Base-by-base conservation (phyloP, 257 asterid genomes). In the Oldenlandia corymbosa region DNA sequence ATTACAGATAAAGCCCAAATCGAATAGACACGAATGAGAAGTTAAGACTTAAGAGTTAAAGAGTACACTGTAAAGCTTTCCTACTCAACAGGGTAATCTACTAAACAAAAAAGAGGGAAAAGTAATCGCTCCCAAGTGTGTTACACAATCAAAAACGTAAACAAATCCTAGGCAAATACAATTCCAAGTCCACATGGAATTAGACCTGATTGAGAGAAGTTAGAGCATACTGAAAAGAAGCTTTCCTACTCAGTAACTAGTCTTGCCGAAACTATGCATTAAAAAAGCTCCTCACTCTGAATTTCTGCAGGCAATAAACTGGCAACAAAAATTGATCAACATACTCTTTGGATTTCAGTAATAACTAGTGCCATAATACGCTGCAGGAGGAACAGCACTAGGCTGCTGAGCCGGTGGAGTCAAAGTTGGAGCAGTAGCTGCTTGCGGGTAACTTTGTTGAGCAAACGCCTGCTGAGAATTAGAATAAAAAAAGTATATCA, bases 401-500 rank as follows among this genome's bases (percentile, higher is more conserved):
- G 85, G 60, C n/a, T 76, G 89, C 71, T 65, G 95, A 12, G 85
- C 85, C 39, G 39, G n/a, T 16, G 88, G 81, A 53, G 84, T 58
- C 80, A 79, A 47, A 10, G 88, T 47, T 31, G 90, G 76, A 14
- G 91, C 84, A 4, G 79, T 56, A 7, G 86, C 90, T 6, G 91
- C 78, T 71, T 83, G 94, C 11, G 82, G 85, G 50, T 88, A 91
- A 66, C 76, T 78, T 75, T 83, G 96, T 65, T 84, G 91, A 41
- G 77, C 80, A 62, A 71, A 76, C 55, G 85, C 84, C 89, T 83
- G 83, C 24, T 31, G 58, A 18, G 56, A 34, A 60, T 68, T 56
- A 65, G 18, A 27, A 60, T 18, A 5, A 41, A 52, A 64, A 4
- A 46, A 10, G 21, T 0, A 20, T 14, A 31, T 50, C 52, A 43